Conservation (phyloP, 306 rosid species). For the Neltuma alba region DNA sequence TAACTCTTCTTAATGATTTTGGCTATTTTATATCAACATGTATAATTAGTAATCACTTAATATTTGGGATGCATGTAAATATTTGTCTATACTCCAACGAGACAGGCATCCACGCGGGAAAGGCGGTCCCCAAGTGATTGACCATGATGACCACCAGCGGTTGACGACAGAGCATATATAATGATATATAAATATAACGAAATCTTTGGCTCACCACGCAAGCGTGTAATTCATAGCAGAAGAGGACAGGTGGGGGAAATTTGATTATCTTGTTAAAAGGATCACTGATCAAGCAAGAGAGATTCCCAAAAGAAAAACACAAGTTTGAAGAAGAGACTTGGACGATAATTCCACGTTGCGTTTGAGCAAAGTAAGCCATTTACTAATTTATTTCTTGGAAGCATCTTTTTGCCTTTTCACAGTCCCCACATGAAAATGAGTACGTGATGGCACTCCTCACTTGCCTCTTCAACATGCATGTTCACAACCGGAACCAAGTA, state of each 20-base stretch:
- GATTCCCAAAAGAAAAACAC: not conserved
- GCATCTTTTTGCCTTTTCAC: not conserved
- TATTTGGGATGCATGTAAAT: too few relatives aligned
- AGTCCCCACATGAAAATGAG: not conserved
- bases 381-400: conserved; percentile 4
- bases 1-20: too few relatives aligned
- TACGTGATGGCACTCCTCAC: not conserved
- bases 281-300: not conserved
- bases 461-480: too few relatives aligned
- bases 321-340: conserved; percentile 7
- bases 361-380: conserved; percentile 20
- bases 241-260: not conserved
- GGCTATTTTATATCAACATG: too few relatives aligned
- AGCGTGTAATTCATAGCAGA: not conserved
- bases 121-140: conserved; percentile 1
- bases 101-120: not conserved
- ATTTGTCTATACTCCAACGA: not conserved
- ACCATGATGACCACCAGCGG: conserved; percentile 11
- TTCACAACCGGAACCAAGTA: conserved; percentile 27
- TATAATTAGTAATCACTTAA: too few relatives aligned
- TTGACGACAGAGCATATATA: conserved; percentile 9
- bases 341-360: conserved; percentile 33
- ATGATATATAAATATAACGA: not conserved
- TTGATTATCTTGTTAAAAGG: not conserved
- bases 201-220: conserved; percentile 3